Evolutionary conservation across 1,284 basidiomycete genomes (phyloP).

Genomic region (Anthracocystis panici-leucophaei): DNA sequence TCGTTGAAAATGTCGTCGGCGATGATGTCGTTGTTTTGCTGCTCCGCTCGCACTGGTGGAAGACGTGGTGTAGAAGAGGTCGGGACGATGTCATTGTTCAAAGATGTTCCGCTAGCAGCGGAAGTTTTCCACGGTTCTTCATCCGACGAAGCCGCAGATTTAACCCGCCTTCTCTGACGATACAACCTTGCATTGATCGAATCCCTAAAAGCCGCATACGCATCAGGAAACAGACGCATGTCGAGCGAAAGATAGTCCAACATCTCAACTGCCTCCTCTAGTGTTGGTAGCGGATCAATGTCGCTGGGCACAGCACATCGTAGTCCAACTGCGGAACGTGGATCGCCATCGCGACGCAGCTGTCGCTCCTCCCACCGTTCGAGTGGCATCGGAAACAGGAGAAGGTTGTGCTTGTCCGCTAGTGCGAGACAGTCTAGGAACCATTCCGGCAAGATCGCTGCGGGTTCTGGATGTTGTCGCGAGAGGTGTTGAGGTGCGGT

Average conservation of each 20-base stretch:
- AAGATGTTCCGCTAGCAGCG: background rate
- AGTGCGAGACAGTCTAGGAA: slow-evolving; percentile 14
- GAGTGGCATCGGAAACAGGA: slow-evolving; percentile 20
- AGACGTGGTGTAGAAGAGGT: background rate
- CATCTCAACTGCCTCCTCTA: slow-evolving; percentile 9
- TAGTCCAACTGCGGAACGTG: background rate
- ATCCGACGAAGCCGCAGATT: background rate
- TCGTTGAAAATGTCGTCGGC: background rate
- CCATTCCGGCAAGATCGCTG: background rate
- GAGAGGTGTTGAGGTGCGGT: background rate
- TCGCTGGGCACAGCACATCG: slow-evolving; percentile 13
- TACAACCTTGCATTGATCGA: background rate
- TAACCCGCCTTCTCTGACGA: background rate
- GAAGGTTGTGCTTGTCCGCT: slow-evolving; percentile 23
- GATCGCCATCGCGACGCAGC: background rate
- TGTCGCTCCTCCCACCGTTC: slow-evolving; percentile 12
- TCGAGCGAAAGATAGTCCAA: slow-evolving; percentile 10
- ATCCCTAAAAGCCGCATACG: background rate
- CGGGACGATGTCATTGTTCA: too few relatives aligned
- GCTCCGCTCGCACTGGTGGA: background rate
- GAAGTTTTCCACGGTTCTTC: background rate
- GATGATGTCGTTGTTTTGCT: slow-evolving; percentile 8
- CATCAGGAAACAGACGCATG: slow-evolving; percentile 3
- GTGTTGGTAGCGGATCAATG: slow-evolving; percentile 14
- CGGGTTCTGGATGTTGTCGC: background rate